Evolutionary conservation across 768 basidiomycete species (phyloP), one percentile per base, ranked within the genome.

Genomic region (Gelatoporia subvermispora): DNA sequence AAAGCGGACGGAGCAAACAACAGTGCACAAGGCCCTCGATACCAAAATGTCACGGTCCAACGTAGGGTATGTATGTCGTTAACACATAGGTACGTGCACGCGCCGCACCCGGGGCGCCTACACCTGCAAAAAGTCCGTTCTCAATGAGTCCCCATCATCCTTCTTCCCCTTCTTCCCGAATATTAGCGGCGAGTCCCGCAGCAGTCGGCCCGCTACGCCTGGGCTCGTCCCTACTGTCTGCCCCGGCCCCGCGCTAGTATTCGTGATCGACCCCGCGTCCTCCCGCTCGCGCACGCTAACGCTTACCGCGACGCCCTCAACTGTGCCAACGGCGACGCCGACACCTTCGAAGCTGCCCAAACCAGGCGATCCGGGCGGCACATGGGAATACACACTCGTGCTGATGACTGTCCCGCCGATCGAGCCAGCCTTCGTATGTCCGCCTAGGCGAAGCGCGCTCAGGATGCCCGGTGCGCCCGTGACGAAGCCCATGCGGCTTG

Each of bases 51-150:
- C 28, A 31, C 5, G 13, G 28, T 31, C 28, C 28, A 31, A 31
- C 28, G 28, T n/a, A n/a, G n/a, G n/a, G 28, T 51, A 47, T 20
- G 43, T 45, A 39, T 21, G 40, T n/a, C 44, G 34, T 23, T 28
- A 23, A 45, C 18, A 13, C 3, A 23, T n/a, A 4, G 15, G 8
- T 3, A 15, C 17, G 16, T 24, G 7, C 28, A 13, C 28, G 13
- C 28, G 28, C 13, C 28, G 28, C 11, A 20, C 24, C 17, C 24
- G 10, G 4, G 5, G 17, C 25, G 18, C 16, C 39, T 39, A 61
- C 10, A 61, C 60, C 52, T 61, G 60, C 47, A 61, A 28, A 28
- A 61, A 61, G 39, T 61, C 57, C 41, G 60, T 61, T 49, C 53
- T 47, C 16, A 61, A 31, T 48, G 60, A 61, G 51, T 61, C 60